Percentiles rank a stretch among this genome's conserved stretches.
phyloP scores from a whole-genome alignment of 2,329 filamentous ascomycete species.

The Parastagonospora avenae region DNA sequence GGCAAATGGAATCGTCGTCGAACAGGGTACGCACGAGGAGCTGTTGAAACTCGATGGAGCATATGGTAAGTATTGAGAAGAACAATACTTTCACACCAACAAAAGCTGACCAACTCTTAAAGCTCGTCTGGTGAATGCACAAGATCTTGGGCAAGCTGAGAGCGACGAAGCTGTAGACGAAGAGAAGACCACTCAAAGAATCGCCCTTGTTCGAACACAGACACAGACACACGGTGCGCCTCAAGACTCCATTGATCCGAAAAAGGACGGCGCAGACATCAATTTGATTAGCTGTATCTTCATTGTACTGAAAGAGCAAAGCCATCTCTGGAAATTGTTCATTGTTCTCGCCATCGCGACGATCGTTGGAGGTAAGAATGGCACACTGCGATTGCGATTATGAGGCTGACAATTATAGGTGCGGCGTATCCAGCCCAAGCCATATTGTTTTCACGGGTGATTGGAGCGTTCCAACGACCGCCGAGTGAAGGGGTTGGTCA shows the following conservation, averaged over 20 bases:
- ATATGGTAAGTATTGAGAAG: slow-evolving; percentile 58
- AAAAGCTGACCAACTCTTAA: neutral
- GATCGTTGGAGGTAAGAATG: slow-evolving; percentile 32
- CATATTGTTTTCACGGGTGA: slow-evolving; percentile 56
- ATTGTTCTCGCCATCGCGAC: slow-evolving; percentile 35
- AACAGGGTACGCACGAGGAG: slow-evolving; percentile 86
- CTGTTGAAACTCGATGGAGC: slow-evolving; percentile 74
- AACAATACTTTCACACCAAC: neutral
- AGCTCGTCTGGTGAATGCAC: slow-evolving; percentile 64
- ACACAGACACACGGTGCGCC: slow-evolving; percentile 32
- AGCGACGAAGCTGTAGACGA: slow-evolving; percentile 22
- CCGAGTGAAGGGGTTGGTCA: slow-evolving; percentile 46
- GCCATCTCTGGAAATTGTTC: slow-evolving; percentile 46
- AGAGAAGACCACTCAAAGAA: slow-evolving; percentile 18
- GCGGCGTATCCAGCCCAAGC: slow-evolving; percentile 56
- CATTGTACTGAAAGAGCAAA: slow-evolving; percentile 38
- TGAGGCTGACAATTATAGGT: slow-evolving; percentile 25
- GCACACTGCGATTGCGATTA: slow-evolving; percentile 6
- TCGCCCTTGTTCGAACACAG: slow-evolving; percentile 32
- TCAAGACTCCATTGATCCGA: slow-evolving; percentile 23
- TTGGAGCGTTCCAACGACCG: slow-evolving; percentile 54
- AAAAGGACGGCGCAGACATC: slow-evolving; percentile 35
- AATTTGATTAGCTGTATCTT: slow-evolving; percentile 33
- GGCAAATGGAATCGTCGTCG: slow-evolving; percentile 77
- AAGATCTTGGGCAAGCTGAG: slow-evolving; percentile 50